A percentile compares a stretch with the other conserved stretches of the same genome.
phyloP scores from a whole-genome alignment of 1,284 basidiomycete genomes.

The Pseudozyma pruni region DNA sequence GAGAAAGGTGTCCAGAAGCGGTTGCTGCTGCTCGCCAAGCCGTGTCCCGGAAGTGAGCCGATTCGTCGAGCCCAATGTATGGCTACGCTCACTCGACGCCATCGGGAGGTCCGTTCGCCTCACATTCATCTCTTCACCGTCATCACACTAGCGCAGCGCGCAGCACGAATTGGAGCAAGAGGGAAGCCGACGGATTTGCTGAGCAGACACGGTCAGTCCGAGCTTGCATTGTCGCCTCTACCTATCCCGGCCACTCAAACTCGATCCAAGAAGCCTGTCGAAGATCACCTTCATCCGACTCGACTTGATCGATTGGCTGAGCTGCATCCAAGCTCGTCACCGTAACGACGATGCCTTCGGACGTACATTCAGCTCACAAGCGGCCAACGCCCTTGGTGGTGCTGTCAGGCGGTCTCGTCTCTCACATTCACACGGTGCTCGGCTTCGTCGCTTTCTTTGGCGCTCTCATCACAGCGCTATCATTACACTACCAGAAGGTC shows the following conservation, averaged over 20 bases:
- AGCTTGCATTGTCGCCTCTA: not conserved
- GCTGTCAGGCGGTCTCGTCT: constrained; percentile 58
- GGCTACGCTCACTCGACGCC: not conserved
- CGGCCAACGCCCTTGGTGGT: constrained; percentile 45
- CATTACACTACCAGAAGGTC: constrained; percentile 84
- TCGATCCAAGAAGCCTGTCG: no score
- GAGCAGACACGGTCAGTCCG: no score
- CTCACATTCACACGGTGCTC: constrained; percentile 75
- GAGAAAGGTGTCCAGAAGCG: constrained; percentile 1
- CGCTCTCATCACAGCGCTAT: constrained; percentile 77
- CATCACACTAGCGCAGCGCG: no score
- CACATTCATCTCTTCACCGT: no score
- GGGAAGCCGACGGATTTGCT: no score
- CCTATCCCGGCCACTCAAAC: no score
- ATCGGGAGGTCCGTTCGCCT: no score
- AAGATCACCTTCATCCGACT: no score
- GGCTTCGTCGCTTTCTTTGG: constrained; percentile 77
- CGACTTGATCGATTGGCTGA: no score
- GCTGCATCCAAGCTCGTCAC: not conserved
- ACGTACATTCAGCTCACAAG: constrained; percentile 19
- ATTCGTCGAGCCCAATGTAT: no score
- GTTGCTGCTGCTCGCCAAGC: not conserved
- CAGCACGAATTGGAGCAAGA: no score
- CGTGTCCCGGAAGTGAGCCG: not conserved
- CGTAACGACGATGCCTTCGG: constrained; percentile 37